Evolutionary conservation across 805 yeast species (phyloP).

Genomic region (Pichia cabralensis): DNA sequence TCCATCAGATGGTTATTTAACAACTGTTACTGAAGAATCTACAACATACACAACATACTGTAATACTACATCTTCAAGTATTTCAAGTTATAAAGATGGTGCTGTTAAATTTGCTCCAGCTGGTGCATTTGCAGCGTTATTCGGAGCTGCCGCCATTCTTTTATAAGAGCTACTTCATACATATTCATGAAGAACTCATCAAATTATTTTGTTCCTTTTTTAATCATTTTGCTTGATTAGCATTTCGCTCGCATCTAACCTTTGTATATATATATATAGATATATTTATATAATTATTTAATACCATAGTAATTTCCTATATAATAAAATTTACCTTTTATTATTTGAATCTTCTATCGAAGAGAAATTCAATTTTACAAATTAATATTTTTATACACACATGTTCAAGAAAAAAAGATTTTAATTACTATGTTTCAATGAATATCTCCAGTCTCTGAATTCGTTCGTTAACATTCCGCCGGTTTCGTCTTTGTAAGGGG

Average conservation of each 20-base stretch:
- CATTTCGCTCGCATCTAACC: too few species aligned
- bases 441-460: slow-evolving; percentile 46
- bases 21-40: background rate
- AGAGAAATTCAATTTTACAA: too few species aligned
- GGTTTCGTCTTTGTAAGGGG: slow-evolving; percentile 28
- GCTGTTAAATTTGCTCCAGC: slow-evolving; percentile 2
- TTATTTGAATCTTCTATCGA: too few species aligned
- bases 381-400: background rate
- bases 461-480: slow-evolving; percentile 35
- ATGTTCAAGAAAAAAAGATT: background rate
- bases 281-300: too few species aligned
- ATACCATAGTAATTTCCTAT: too few species aligned
- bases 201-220: too few species aligned
- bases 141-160: slow-evolving; percentile 6
- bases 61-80: background rate
- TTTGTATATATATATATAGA: too few species aligned
- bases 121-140: slow-evolving; percentile 5
- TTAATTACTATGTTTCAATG: slow-evolving; percentile 5
- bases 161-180: too few species aligned
- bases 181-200: too few species aligned
- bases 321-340: too few species aligned
- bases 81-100: background rate
- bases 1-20: too few species aligned
- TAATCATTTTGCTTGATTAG: too few species aligned
- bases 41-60: background rate